Conservation (phyloP, 1,284 basidiomycete genomes). For the Schizophyllum amplum region DNA sequence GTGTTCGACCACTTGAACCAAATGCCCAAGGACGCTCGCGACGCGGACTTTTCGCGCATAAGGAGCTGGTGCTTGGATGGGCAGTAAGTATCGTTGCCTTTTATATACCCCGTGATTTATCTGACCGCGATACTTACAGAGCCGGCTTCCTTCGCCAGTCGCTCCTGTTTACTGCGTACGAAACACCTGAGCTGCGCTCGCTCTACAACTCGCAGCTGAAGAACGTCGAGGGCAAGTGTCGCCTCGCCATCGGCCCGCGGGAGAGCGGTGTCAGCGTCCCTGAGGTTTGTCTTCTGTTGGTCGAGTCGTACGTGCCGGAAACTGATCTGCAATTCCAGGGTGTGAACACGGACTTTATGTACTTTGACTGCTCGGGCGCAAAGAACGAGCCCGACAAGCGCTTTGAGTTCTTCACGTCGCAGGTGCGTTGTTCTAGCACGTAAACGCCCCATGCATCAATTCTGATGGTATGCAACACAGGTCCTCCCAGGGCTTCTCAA, state of each 20-base stretch:
- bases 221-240: conserved; percentile 82
- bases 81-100: conserved; percentile 48
- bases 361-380: conserved; percentile 67
- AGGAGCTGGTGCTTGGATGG: conserved; percentile 97
- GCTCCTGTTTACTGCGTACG: conserved; percentile 82
- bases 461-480: conserved; percentile 26
- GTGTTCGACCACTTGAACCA: conserved; percentile 80
- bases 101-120: background rate
- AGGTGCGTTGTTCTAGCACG: conserved; percentile 39
- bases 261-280: background rate
- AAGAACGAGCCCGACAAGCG: conserved; percentile 83
- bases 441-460: background rate
- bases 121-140: too few relatives aligned
- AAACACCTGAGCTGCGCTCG: conserved; percentile 82
- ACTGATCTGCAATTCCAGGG: conserved; percentile 71
- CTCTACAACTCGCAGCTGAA: conserved; percentile 68
- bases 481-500: conserved; percentile 76
- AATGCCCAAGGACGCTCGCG: conserved; percentile 87
- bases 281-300: conserved; percentile 60
- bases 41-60: conserved; percentile 93
- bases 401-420: conserved; percentile 81
- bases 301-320: conserved; percentile 27
- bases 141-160: conserved; percentile 83
- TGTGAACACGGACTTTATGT: conserved; percentile 44
- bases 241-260: conserved; percentile 37